Base-by-base conservation (phyloP, 768 basidiomycete species). In the Leucosporidium scottii region DNA sequence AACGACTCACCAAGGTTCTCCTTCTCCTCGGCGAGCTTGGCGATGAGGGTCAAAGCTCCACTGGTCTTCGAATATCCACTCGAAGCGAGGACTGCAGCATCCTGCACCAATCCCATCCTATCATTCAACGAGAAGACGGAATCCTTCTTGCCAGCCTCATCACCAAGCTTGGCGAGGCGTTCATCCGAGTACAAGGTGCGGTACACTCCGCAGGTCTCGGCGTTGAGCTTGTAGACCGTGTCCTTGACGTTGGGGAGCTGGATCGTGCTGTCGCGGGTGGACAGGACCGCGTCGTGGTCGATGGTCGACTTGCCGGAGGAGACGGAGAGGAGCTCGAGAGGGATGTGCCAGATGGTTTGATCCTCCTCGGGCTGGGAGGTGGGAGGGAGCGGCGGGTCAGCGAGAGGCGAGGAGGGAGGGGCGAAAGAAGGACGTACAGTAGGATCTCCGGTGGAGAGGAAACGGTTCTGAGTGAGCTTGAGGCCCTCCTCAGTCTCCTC, bases 341-440 rank as follows among this genome's bases (percentile, higher is more conserved):
- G 94, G 59, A 96, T 81, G 61, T 87, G 88, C 93, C 93, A 97
- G 65, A 90, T 82, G 2, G 90, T 93, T 77, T 91, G 81, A 73
- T 96, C 91, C 66, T 96, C 90, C 76, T 90, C 85, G 15, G 85
- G 84, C 74, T 86, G 30, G 3, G 27, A 2, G 20, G 21, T 86
- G 30, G 3, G 27, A 2, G 20, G 21, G 34, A 20, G 6, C 4
- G 30, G 31, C 23, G 9, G 12, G 15, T 39, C 49, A 30, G 34
- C 34, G 34, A 4, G 2, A 18, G 12, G 18, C 6, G 48, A 31
- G 9, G 9, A 28, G 20, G 15, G 59, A 1, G 25, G 30, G 28
- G 23, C 17, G 1, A 9, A 5, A 15, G 20, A 1, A 1, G n/a
- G 47, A 48, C 69, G 53, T 27, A 67, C 70, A 2, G 64, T 64